These are phyloP conservation scores for Cerrena zonata DNA, from an alignment of 1,284 basidiomycete genomes.

Conservation along the genomic window DNA sequence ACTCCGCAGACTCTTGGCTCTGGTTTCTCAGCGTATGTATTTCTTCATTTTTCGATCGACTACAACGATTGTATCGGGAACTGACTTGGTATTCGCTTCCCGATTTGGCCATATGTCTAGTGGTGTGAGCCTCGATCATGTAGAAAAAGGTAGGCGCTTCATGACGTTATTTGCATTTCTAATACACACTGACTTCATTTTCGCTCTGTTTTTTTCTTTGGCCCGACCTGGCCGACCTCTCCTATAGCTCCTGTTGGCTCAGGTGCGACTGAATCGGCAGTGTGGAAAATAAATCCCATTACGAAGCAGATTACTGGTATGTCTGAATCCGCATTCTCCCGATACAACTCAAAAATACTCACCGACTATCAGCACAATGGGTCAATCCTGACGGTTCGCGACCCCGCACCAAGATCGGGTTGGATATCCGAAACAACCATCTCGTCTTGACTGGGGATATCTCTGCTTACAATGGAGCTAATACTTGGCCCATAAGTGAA, in stretches of 20 bases:
- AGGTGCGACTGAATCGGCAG: constrained; percentile 16
- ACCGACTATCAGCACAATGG: constrained; percentile 17
- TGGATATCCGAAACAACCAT: constrained; percentile 9
- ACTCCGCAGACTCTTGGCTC: not conserved
- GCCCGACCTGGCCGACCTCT: no score
- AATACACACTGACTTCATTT: not conserved
- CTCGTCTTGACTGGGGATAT: constrained; percentile 18
- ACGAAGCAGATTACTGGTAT: constrained; percentile 17
- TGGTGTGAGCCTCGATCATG: constrained; percentile 5
- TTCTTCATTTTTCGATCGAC: not conserved
- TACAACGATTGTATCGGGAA: not conserved
- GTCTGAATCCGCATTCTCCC: constrained; percentile 3
- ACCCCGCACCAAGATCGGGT: constrained; percentile 12
- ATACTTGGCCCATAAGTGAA: constrained; percentile 1
- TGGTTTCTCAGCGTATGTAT: not conserved
- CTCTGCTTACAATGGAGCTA: constrained; percentile 12
- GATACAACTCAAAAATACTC: not conserved
- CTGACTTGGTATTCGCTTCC: not conserved
- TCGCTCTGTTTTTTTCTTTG: not conserved
- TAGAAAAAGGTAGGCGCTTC: constrained; percentile 8
- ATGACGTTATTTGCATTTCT: not conserved
- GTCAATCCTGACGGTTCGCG: constrained; percentile 20
- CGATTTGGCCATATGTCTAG: constrained; percentile 1
- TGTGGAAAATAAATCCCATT: constrained; percentile 18
- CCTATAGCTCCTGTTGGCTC: not conserved